Conservation (phyloP, 2,329 filamentous ascomycete species). For the Pseudocercospora eumusae region DNA sequence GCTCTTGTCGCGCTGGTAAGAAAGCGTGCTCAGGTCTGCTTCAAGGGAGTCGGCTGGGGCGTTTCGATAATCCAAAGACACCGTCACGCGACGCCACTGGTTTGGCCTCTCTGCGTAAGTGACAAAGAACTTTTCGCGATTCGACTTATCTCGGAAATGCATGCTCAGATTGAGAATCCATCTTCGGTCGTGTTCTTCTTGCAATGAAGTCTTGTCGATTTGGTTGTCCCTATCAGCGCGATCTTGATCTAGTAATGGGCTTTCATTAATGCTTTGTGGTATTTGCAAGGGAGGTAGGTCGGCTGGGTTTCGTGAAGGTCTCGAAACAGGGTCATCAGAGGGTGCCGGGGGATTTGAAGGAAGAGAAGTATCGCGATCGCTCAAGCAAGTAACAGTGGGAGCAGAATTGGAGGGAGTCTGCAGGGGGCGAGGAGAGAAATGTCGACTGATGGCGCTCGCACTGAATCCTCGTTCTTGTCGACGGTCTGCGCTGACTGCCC, state of each 20-base stretch:
- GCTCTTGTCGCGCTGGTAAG: slow-evolving; percentile 88
- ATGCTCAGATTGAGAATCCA: slow-evolving; percentile 99
- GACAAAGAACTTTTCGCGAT: slow-evolving; percentile 95
- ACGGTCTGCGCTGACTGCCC: slow-evolving; percentile 67
- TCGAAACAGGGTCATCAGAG: slow-evolving; percentile 8
- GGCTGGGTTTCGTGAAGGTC: slow-evolving; percentile 14
- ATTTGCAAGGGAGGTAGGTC: slow-evolving; percentile 32
- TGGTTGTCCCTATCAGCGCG: slow-evolving; percentile 40
- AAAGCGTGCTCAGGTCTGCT: slow-evolving; percentile 72
- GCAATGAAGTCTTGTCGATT: slow-evolving; percentile 63
- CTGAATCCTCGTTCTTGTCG: slow-evolving; percentile 42
- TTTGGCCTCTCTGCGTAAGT: slow-evolving; percentile 82
- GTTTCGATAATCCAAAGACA: slow-evolving; percentile 88
- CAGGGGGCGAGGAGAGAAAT: slow-evolving; percentile 44
- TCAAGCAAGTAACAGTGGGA: slow-evolving; percentile 36
- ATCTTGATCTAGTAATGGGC: slow-evolving; percentile 28
- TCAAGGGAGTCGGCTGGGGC: slow-evolving; percentile 81
- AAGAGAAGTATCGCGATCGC: slow-evolving; percentile 9
- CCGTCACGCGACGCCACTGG: slow-evolving; percentile 82
- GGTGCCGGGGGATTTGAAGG: slow-evolving; percentile 10
- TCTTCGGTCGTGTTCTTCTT: slow-evolving; percentile 73
- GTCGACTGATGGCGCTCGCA: slow-evolving; percentile 44
- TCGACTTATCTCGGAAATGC: slow-evolving; percentile 92
- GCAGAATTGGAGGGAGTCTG: slow-evolving; percentile 44
- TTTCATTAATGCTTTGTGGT: slow-evolving; percentile 20